A percentile compares a stretch with the other conserved stretches of the same genome.
These are phyloP conservation scores for Entomortierella parvispora DNA, from an alignment of 192 early-diverging fungal genomes.

Conservation along the genomic window DNA sequence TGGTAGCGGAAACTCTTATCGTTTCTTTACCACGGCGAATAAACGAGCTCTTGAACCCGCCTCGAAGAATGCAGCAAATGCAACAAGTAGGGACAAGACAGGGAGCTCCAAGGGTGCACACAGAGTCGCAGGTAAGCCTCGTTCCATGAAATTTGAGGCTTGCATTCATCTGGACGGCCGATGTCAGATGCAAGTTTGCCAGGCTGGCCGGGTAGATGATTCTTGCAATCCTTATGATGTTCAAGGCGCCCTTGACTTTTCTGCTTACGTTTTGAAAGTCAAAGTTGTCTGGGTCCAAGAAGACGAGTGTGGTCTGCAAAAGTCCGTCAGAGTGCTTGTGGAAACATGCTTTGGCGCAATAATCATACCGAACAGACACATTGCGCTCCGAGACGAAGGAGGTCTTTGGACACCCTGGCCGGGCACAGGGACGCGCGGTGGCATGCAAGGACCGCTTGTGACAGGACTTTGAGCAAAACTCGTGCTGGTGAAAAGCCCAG, in stretches of 20 bases:
- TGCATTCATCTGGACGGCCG: background rate
- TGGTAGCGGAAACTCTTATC: too few relatives aligned
- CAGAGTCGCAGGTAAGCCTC: background rate
- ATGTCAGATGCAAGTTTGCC: background rate
- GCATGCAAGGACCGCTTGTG: too few relatives aligned
- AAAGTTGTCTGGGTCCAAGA: background rate
- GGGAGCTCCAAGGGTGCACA: background rate
- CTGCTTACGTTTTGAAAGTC: background rate
- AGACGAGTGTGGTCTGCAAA: background rate
- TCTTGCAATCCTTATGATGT: background rate
- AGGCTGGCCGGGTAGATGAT: background rate
- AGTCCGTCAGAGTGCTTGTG: background rate
- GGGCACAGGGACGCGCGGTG: too few relatives aligned
- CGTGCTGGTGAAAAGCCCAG: too few relatives aligned
- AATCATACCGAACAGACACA: background rate
- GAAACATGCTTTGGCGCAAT: background rate
- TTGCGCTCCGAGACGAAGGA: background rate
- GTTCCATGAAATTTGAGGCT: slow-evolving; percentile 12
- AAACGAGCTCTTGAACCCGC: background rate
- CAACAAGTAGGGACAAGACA: background rate
- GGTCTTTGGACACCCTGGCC: too few relatives aligned
- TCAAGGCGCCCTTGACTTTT: background rate
- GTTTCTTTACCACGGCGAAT: background rate
- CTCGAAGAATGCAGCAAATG: background rate
- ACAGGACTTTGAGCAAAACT: too few relatives aligned